Evolutionary conservation across 805 yeast genomes (phyloP), one percentile per base, ranked within the genome.

Genomic region (Yarrowia hollandica): DNA sequence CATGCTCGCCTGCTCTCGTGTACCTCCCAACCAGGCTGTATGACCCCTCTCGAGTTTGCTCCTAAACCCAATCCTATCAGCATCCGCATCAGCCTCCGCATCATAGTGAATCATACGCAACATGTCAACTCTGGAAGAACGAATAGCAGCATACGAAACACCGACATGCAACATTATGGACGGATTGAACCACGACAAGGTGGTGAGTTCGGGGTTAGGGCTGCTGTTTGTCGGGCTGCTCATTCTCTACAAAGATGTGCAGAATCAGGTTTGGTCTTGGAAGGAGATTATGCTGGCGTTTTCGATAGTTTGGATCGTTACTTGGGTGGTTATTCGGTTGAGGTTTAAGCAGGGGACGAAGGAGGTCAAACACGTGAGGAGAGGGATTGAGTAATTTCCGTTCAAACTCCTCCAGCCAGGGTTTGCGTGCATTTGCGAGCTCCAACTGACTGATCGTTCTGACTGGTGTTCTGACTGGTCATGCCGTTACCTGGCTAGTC

Each of bases 101-200:
- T 7, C 16, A 19, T 19, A 9, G 3, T 4, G 25, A 19, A 11
- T 21, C 11, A 19, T 9, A 22, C 19, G 10, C 28, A 15, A 42
- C 34, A 31, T 46, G 54, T 30, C 54, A 21, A 46, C 54, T 11
- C 54, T 46, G 3, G 54, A 46, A 15, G 38, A 46, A 15, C 54
- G 54, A 11, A 46, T 46, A 31, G 54, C 54, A n/a, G 54, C 37
- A 0, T 46, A 46, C 38, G 54, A 46, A 22, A 8, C n/a, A 1
- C 54, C 54, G 1, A 25, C 14, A 9, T 46, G 54, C 54, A 46
- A 46, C 16, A 5, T 46, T 1, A 10, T 46, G 28, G 54, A 46
- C 15, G 54, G 54, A 1, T 21, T 46, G 4, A 31, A 15, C 9
- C 54, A 46, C 38, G 38, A 46, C 4, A 30, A 31, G 15, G 5